phyloP scores from a whole-genome alignment of 2,329 filamentous ascomycete species.

The Stagonosporopsis vannaccii region DNA sequence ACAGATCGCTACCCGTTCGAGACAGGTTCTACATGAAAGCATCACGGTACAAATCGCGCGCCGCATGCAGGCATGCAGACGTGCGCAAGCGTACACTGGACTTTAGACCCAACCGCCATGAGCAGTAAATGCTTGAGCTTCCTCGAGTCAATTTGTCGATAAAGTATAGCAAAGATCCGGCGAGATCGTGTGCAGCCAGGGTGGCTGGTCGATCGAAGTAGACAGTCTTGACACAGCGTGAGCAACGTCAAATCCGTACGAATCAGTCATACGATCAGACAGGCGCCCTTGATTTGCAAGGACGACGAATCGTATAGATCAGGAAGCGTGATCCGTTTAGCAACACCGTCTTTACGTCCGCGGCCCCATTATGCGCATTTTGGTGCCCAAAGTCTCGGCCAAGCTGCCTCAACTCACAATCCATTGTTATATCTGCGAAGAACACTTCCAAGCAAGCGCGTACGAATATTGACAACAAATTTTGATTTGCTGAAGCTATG shows the following conservation, averaged over 20 bases:
- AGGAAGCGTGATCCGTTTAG: not conserved
- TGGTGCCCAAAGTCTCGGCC: not conserved
- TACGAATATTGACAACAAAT: not conserved
- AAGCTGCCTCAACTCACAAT: not conserved
- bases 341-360: not conserved
- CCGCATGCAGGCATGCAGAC: constrained; percentile 9
- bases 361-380: not conserved
- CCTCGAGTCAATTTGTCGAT: constrained; percentile 1
- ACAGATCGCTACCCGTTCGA: not conserved
- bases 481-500: not conserved
- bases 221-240: not conserved
- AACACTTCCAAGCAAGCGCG: not conserved
- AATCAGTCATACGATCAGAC: not conserved
- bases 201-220: not conserved
- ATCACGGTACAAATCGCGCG: not conserved
- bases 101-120: not conserved
- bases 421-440: not conserved
- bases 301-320: not conserved
- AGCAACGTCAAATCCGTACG: not conserved
- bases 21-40: constrained; percentile 8
- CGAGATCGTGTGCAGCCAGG: not conserved
- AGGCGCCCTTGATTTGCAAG: not conserved
- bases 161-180: not conserved
- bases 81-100: not conserved
- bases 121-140: not conserved